A percentile compares a stretch with the other conserved stretches of the same genome.
Evolutionary conservation across 75 land plant genomes (phyloP).

Genomic region (Sequoiadendron giganteum): DNA sequence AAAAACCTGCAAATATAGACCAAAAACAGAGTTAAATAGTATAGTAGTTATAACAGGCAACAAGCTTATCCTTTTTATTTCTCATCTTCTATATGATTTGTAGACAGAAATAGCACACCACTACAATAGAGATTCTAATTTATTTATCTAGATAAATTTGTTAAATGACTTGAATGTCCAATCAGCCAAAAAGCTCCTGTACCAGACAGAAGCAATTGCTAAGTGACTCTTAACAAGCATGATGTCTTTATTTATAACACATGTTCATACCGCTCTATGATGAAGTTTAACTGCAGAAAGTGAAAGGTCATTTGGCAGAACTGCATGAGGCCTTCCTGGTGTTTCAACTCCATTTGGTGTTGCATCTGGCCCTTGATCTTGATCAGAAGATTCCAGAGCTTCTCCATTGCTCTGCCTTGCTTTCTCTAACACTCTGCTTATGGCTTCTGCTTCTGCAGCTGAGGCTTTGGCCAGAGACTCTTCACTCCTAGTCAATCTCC

Average conservation of each 20-base stretch:
- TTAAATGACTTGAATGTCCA: not conserved
- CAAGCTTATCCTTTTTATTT: not conserved
- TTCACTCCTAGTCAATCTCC: constrained; percentile 34
- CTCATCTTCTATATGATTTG: not conserved
- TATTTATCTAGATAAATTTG: not conserved
- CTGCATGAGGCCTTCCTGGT: not conserved
- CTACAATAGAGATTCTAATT: not conserved
- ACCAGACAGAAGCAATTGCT: not conserved
- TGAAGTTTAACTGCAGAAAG: constrained; percentile 33
- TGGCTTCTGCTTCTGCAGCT: constrained; percentile 56
- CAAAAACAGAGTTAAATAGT: constrained; percentile 5
- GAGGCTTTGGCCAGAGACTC: constrained; percentile 53
- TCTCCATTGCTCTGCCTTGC: constrained; percentile 34
- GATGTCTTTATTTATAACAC: constrained; percentile 1
- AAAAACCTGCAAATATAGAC: constrained; percentile 32
- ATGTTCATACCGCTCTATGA: constrained; percentile 49
- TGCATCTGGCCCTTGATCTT: constrained; percentile 36
- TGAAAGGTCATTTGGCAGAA: constrained; percentile 5
- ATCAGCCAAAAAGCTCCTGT: not conserved
- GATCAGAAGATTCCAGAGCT: constrained; percentile 16
- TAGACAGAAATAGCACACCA: constrained; percentile 1
- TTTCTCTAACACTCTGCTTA: constrained; percentile 38
- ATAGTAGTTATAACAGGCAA: no score
- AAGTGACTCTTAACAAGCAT: not conserved
- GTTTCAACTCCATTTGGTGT: constrained; percentile 24